A percentile compares a stretch with the other conserved stretches of the same genome.
Conservation (phyloP, 1,139 yeast genomes). For the Taiozyma onychis region DNA sequence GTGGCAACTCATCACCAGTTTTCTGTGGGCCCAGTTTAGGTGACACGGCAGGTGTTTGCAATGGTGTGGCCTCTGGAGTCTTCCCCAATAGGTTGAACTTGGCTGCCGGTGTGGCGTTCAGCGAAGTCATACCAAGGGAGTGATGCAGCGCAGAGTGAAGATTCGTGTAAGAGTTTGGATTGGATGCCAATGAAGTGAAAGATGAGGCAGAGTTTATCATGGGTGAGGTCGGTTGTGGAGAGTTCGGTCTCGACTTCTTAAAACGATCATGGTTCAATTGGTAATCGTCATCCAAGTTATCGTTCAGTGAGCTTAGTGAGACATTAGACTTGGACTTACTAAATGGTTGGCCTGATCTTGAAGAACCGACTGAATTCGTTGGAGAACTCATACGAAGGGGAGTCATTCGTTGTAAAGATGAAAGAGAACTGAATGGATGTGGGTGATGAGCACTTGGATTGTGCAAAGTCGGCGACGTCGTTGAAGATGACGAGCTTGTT, state of each 20-base stretch:
- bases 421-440: conserved; percentile 35
- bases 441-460: conserved; percentile 27
- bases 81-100: conserved; percentile 26
- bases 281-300: conserved; percentile 38
- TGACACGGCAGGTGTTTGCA: conserved; percentile 55
- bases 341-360: conserved; percentile 10
- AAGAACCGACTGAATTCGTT: conserved; percentile 17
- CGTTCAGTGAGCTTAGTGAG: conserved; percentile 25
- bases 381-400: conserved; percentile 36
- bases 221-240: conserved; percentile 66
- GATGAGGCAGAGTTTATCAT: conserved; percentile 35
- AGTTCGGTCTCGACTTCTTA: conserved; percentile 71
- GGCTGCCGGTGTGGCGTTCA: conserved; percentile 15
- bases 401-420: conserved; percentile 51
- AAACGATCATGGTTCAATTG: conserved; percentile 43
- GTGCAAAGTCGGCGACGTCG: conserved; percentile 23
- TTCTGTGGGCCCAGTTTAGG: conserved; percentile 39
- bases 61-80: conserved; percentile 50
- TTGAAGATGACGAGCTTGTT: conserved; percentile 16
- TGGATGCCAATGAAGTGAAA: conserved; percentile 27
- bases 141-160: conserved; percentile 23
- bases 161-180: conserved; percentile 36
- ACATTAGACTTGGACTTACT: conserved; percentile 24
- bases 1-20: conserved; percentile 32
- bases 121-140: conserved; percentile 17